Evolutionary conservation across 257 asterid species (phyloP), one percentile per base, ranked within the genome.

Genomic region (Verbena officinalis): DNA sequence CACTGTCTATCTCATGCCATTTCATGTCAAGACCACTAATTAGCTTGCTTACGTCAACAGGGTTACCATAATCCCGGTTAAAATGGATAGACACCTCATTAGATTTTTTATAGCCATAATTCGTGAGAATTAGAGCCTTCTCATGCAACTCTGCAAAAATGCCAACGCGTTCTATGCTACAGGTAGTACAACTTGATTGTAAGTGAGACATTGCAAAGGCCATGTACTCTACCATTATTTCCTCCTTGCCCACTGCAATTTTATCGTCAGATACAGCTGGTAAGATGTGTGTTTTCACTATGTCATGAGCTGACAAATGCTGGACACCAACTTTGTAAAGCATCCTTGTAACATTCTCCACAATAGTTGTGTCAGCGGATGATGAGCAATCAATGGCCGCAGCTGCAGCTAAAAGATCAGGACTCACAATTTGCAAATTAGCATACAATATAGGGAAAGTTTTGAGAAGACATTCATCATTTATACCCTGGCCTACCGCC

Each of bases 261-360:
- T 40, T 73, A 43, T 62, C 81, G 75, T 78, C 80, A 69, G 81
- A 83, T 61, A 94, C 51, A 57, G 85, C 81, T 11, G 99, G 96
- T 51, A 94, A 73, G 63, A 94, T 77, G 57, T 94, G 99, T 56
- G 67, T 72, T 81, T 86, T 94, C 60, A 90, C 74, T 64, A 94
- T 84, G 60, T 94, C 96, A 81, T 94, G 99, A 65, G 80, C 88
- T 43, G 96, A 88, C 81, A 94, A 77, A 68, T 44, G 85, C 81
- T 94, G 99, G 53, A 94, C 89, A 39, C 99, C 99, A 17, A 90
- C 74, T 79, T 76, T 86, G 52, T 82, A 77, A 70, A 94, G 95
- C 96, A 94, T 80, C 71, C 77, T 81, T 9, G 77, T 77, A 68
- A 83, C 83, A 75, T 84, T 88, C 65, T 90, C 92, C 51, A 72